Evolutionary conservation across 73 alveolate species (phyloP).

Genomic region (Paramecium pentaurelia): DNA sequence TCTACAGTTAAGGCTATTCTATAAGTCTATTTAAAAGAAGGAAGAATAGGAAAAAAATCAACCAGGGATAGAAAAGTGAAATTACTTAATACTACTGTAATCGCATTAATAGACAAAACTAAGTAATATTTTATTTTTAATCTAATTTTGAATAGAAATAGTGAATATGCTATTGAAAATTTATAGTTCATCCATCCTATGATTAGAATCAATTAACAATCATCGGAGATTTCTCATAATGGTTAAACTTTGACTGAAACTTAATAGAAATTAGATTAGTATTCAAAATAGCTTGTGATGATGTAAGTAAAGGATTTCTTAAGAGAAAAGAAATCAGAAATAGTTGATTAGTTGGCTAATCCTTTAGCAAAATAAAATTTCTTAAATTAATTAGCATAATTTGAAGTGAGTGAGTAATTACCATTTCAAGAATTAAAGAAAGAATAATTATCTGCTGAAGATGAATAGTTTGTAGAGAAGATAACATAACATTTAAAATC

Average conservation of each 20-base stretch:
- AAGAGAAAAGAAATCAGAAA: slow-evolving; percentile 13
- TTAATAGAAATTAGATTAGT: neutral
- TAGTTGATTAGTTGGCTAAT: neutral
- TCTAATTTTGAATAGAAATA: neutral
- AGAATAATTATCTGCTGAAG: slow-evolving; percentile 1
- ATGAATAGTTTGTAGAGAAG: slow-evolving; percentile 9
- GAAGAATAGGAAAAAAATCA: slow-evolving; percentile 56
- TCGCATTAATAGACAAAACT: slow-evolving; percentile 24
- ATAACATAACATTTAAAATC: neutral
- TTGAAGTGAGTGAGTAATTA: neutral
- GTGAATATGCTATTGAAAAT: neutral
- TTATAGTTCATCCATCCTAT: neutral
- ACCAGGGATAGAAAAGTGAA: slow-evolving; percentile 53
- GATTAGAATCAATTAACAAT: neutral
- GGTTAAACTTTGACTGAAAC: slow-evolving; percentile 26
- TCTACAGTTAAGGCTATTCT: slow-evolving; percentile 57
- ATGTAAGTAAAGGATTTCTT: neutral
- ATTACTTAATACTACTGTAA: slow-evolving; percentile 1
- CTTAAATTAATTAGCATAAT: neutral
- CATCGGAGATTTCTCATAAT: slow-evolving; percentile 25
- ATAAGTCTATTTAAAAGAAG: slow-evolving; percentile 47
- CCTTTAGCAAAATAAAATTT: slow-evolving; percentile 4
- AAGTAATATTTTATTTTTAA: neutral
- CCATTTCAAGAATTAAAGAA: neutral
- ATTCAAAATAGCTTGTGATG: neutral